These are phyloP conservation scores for Cokeromyces recurvatus DNA, from an alignment of 371 early-diverging fungal genomes.

Conservation along the genomic window DNA sequence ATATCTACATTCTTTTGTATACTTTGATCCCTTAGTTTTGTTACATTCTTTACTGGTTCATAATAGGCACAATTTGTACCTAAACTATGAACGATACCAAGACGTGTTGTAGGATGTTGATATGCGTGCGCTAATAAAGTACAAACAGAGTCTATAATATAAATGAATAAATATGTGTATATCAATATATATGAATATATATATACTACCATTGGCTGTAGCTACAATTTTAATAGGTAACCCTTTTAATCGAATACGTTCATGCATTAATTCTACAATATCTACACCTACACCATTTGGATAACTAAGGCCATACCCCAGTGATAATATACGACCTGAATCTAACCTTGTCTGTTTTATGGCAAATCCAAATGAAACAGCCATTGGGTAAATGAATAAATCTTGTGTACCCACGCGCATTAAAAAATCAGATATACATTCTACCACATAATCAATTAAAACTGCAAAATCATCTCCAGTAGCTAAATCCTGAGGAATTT, in stretches of 20 bases:
- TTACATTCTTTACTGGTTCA: slow-evolving; percentile 66
- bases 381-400: slow-evolving; percentile 44
- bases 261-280: slow-evolving; percentile 41
- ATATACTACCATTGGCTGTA: slow-evolving; percentile 70
- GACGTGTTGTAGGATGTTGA: slow-evolving; percentile 72
- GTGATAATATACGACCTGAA: slow-evolving; percentile 31
- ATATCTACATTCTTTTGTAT: slow-evolving; percentile 53
- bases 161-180: background rate
- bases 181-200: background rate
- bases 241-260: slow-evolving; percentile 33
- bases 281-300: slow-evolving; percentile 45
- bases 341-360: slow-evolving; percentile 41
- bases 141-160: slow-evolving; percentile 78
- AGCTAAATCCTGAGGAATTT: slow-evolving; percentile 74
- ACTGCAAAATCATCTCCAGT: slow-evolving; percentile 56
- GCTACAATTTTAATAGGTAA: slow-evolving; percentile 44
- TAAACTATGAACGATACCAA: slow-evolving; percentile 91
- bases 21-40: slow-evolving; percentile 51
- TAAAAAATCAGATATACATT: slow-evolving; percentile 48
- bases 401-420: slow-evolving; percentile 44
- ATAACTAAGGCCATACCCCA: slow-evolving; percentile 39
- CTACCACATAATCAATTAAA: slow-evolving; percentile 89
- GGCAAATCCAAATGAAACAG: slow-evolving; percentile 45
- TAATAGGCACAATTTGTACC: slow-evolving; percentile 96
- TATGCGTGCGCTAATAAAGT: slow-evolving; percentile 89